Base-by-base conservation (phyloP, 306 rosid genomes). In the Rosa multiflora region DNA sequence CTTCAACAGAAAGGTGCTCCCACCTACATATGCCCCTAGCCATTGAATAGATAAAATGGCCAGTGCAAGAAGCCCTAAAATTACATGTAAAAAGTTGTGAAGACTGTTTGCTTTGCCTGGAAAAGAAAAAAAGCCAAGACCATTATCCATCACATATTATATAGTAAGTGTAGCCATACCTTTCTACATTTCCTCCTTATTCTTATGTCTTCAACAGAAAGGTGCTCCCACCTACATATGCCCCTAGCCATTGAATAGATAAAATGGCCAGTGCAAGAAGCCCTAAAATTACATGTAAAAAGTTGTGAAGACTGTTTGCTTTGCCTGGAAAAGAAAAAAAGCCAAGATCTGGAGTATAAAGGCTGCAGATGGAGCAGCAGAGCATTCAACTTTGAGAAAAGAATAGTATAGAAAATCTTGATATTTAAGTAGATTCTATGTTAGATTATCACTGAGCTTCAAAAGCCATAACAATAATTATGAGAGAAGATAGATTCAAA, bases 341-440 rank as follows among this genome's bases (percentile, higher is more conserved):
- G 72, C 72, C 48, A 67, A 40, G 46, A 66, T 67, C 39, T 67
- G 72, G 72, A 67, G 72, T 67, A 67, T 5, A 42, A 67, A 67
- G 20, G 72, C 49, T 40, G 21, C 48, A 39, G 48, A 67, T 40
- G 29, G 21, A 67, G 26, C 29, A 67, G 8, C 6, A 8, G 6
- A 18, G 29, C 72, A 67, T 18, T 18, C 14, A 67, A 13, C 70
- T 35, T 64, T 64, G 70, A 29, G 37, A 58, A 64, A 64, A 29
- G 5, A 29, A 35, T 32, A 35, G 44, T 6, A 63, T 14, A 35
- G n/a, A 15, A 10, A 44, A 64, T 32, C 43, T 5, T 17, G 39
- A 4, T 64, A 43, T 61, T 23, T 9, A 7, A n/a, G 26, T 8
- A 20, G 21, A 6, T 53, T 20, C 26, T 7, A 49, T 32, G 17